These are phyloP conservation scores for Canavalia gladiata DNA, from an alignment of 306 rosid genomes.

Conservation along the genomic window DNA sequence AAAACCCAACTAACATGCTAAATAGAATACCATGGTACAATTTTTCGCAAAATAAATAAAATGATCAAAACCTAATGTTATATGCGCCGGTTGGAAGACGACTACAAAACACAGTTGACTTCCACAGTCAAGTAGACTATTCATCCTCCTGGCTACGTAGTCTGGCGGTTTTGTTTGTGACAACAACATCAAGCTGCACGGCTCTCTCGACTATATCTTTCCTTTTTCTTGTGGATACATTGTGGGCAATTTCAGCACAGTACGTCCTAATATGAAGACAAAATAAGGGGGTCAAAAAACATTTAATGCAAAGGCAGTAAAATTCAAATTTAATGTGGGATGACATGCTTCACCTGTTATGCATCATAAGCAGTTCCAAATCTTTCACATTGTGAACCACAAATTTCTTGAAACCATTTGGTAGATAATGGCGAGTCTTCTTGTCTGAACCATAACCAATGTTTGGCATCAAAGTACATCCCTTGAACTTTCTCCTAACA, in stretches of 20 bases:
- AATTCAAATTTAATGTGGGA: too few relatives aligned
- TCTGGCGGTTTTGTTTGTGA: slow-evolving; percentile 88
- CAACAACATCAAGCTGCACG: slow-evolving; percentile 87
- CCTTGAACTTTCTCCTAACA: slow-evolving; percentile 89
- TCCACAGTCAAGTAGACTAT: slow-evolving; percentile 38
- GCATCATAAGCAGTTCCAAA: slow-evolving; percentile 83
- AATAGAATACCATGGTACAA: slow-evolving; percentile 21
- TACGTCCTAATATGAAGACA: slow-evolving; percentile 55
- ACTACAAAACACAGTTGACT: slow-evolving; percentile 35
- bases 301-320: neutral
- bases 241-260: slow-evolving; percentile 88
- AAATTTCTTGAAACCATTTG: slow-evolving; percentile 84
- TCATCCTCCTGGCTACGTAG: slow-evolving; percentile 93
- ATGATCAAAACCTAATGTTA: neutral
- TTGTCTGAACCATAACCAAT: slow-evolving; percentile 84
- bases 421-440: slow-evolving; percentile 81
- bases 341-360: slow-evolving; percentile 63
- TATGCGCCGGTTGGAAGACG: neutral
- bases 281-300: neutral
- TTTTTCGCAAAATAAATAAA: neutral
- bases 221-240: slow-evolving; percentile 71
- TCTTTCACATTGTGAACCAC: slow-evolving; percentile 72
- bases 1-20: too few relatives aligned
- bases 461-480: slow-evolving; percentile 81
- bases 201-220: slow-evolving; percentile 88